These are phyloP conservation scores for Salix koriyanagi DNA, from an alignment of 345 rosid species.

Conservation along the genomic window DNA sequence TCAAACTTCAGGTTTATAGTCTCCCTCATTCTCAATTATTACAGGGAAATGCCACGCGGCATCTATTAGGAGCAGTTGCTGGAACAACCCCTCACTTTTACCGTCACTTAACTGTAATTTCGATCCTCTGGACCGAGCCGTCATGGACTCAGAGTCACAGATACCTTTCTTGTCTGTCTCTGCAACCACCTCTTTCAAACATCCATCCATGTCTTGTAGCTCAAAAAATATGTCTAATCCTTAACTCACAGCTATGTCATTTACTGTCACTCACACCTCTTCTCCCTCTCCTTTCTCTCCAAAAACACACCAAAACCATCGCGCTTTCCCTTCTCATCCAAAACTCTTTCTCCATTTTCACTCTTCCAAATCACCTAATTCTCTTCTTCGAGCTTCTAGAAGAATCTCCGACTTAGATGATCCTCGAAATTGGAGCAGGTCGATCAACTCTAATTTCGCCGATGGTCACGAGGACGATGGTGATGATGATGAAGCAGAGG, in stretches of 20 bases:
- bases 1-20: too few species aligned
- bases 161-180: too few species aligned
- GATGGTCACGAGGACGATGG: slow-evolving; percentile 27
- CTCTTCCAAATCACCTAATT: not conserved
- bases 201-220: too few species aligned
- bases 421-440: slow-evolving; percentile 67
- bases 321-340: not conserved
- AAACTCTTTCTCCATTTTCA: slow-evolving; percentile 1
- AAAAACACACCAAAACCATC: not conserved
- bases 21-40: too few species aligned
- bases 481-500: slow-evolving; percentile 59
- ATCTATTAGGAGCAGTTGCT: too few species aligned
- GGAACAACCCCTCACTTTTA: too few species aligned
- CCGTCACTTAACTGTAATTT: too few species aligned
- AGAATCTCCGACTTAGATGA: slow-evolving; percentile 28
- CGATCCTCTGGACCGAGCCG: too few species aligned
- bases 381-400: slow-evolving; percentile 24
- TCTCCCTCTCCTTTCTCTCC: not conserved
- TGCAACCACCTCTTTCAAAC: too few species aligned
- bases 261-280: slow-evolving; percentile 18
- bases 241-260: slow-evolving; percentile 25
- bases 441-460: slow-evolving; percentile 45
- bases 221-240: not conserved
- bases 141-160: too few species aligned
- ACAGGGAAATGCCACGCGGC: too few species aligned